Evolutionary conservation across 179 eudicot species (phyloP).

Genomic region (Corrigiola litoralis): DNA sequence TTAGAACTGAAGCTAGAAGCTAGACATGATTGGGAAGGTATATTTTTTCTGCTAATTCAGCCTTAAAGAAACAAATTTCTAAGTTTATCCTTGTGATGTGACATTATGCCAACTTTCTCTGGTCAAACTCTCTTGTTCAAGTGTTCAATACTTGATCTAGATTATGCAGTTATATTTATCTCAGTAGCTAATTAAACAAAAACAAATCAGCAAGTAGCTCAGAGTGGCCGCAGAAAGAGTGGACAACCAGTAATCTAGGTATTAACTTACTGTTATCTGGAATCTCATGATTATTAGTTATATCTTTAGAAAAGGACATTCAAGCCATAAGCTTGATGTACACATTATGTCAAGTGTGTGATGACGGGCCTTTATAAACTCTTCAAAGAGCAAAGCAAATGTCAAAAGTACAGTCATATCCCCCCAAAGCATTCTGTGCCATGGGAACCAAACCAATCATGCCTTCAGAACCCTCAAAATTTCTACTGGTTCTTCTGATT

Average conservation of each 20-base stretch:
- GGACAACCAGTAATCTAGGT: constrained; percentile 6
- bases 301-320: constrained; percentile 1
- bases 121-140: constrained; percentile 14
- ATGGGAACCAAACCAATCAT: constrained; percentile 3
- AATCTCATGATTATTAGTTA: constrained; percentile 5
- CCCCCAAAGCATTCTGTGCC: neutral
- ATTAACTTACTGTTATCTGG: constrained; percentile 5
- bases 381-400: constrained; percentile 3
- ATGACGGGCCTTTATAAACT: constrained; percentile 19
- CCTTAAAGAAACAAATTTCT: constrained; percentile 30
- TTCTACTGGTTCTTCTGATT: constrained; percentile 10
- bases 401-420: constrained; percentile 18
- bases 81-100: constrained; percentile 15
- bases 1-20: constrained; percentile 24
- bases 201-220: constrained; percentile 11
- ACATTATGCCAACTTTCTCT: constrained; percentile 22
- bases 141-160: constrained; percentile 16
- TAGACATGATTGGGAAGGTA: constrained; percentile 1
- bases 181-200: neutral
- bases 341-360: constrained; percentile 22
- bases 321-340: constrained; percentile 25
- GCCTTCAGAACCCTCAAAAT: constrained; percentile 20
- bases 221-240: neutral
- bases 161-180: constrained; percentile 11
- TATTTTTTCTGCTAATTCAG: constrained; percentile 13